Evolutionary conservation across 345 rosid genomes (phyloP).

Genomic region (Citrus sp.): DNA sequence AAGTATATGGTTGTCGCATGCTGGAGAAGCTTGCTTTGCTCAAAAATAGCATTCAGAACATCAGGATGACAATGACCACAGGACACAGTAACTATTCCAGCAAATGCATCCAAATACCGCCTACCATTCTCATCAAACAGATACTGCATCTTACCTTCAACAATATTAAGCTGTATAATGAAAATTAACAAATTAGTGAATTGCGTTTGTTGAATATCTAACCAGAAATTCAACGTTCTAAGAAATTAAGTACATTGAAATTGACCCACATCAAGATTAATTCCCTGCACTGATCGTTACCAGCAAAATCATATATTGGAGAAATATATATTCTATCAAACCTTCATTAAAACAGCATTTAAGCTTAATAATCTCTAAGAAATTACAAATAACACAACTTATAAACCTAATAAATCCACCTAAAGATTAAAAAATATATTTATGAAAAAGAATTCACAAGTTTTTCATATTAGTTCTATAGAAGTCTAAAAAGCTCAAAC

Average conservation of each 20-base stretch:
- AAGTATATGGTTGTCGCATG: conserved; percentile 88
- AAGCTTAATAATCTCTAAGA: neutral
- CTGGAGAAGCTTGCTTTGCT: conserved; percentile 87
- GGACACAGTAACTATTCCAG: conserved; percentile 89
- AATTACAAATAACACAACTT: neutral
- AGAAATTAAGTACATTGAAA: neutral
- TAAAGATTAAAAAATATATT: neutral
- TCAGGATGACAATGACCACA: conserved; percentile 97
- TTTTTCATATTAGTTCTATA: conserved; percentile 45
- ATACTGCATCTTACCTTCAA: conserved; percentile 98
- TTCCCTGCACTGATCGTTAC: neutral
- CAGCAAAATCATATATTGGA: neutral
- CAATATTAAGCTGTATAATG: conserved; percentile 65
- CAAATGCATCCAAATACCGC: conserved; percentile 83
- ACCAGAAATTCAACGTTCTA: neutral
- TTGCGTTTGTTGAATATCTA: neutral
- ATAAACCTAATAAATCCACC: neutral
- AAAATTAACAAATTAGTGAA: neutral
- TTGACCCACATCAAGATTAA: neutral
- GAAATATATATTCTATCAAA: neutral
- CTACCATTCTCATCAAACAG: conserved; percentile 79
- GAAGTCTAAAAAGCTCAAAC: neutral
- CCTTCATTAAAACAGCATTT: neutral
- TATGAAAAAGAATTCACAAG: conserved; percentile 38
- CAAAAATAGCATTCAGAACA: conserved; percentile 57